Conservation (phyloP, 202 grass and related monocot genomes). For the Brachypodium distachyon region DNA sequence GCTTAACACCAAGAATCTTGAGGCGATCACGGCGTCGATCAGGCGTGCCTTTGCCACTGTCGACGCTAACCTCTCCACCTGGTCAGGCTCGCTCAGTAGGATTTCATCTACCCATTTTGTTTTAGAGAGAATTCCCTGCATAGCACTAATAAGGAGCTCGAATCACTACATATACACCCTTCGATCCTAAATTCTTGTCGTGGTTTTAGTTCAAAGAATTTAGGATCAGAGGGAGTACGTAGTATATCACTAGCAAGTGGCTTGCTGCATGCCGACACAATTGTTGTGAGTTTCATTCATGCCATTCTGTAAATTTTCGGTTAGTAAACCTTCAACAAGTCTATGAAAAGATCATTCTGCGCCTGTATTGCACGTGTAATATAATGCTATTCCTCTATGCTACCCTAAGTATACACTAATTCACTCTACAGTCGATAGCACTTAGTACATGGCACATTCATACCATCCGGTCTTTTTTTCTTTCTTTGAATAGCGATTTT, state of each 20-base stretch:
- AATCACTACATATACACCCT: too few relatives aligned
- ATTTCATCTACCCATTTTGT: not conserved
- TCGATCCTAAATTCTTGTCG: too few relatives aligned
- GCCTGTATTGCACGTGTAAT: not conserved
- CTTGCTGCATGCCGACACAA: not conserved
- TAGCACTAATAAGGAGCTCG: not conserved
- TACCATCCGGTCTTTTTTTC: not conserved
- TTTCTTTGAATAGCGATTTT: not conserved
- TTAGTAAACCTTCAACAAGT: not conserved
- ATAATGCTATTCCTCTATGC: not conserved
- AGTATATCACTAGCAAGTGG: not conserved
- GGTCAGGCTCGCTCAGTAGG: conserved; percentile 39
- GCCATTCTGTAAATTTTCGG: not conserved
- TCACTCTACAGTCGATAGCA: not conserved
- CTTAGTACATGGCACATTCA: not conserved
- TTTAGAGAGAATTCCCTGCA: not conserved
- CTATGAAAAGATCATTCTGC: not conserved
- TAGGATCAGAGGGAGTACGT: too few relatives aligned
- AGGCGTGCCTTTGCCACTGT: conserved; percentile 61
- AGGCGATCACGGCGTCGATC: conserved; percentile 57
- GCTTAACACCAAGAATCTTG: conserved; percentile 62
- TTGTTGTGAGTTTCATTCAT: not conserved
- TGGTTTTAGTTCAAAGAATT: too few relatives aligned
- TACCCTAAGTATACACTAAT: not conserved
- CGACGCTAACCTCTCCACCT: conserved; percentile 59